Conservation (phyloP, 140 eudicot species). For the Anethum foeniculum region DNA sequence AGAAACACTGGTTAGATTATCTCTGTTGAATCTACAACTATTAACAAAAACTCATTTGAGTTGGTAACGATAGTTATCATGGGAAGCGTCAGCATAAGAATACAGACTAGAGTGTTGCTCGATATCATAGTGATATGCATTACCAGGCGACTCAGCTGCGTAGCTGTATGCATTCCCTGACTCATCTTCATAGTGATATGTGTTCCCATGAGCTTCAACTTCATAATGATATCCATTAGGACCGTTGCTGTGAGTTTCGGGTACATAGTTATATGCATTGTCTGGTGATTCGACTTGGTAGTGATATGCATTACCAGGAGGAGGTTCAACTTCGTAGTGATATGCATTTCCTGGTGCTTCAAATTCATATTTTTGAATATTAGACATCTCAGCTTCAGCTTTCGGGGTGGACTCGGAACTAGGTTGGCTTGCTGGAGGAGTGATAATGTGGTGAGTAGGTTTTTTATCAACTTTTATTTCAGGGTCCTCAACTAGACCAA, state of each 20-base stretch:
- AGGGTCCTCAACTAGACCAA: constrained; percentile 38
- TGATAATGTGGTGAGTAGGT: constrained; percentile 24
- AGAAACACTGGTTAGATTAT: constrained; percentile 4
- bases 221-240: constrained; percentile 26
- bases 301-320: constrained; percentile 23
- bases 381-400: constrained; percentile 27
- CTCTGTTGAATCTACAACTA: background rate
- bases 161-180: constrained; percentile 22
- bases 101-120: constrained; percentile 17
- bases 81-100: background rate
- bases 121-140: constrained; percentile 22
- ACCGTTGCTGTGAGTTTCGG: constrained; percentile 7
- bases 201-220: constrained; percentile 18
- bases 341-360: constrained; percentile 13
- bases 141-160: constrained; percentile 25
- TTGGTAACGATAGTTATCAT: background rate
- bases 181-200: constrained; percentile 32
- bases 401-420: constrained; percentile 41
- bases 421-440: constrained; percentile 30
- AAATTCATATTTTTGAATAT: constrained; percentile 28
- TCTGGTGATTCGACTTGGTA: constrained; percentile 28
- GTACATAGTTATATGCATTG: constrained; percentile 37
- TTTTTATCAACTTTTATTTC: constrained; percentile 50
- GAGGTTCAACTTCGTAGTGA: constrained; percentile 36
- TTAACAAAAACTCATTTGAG: background rate